Percentiles rank a stretch among this genome's conserved stretches.
These are phyloP conservation scores for Coemansia sp. DNA, from an alignment of 192 early-diverging fungal species.

Conservation along the genomic window DNA sequence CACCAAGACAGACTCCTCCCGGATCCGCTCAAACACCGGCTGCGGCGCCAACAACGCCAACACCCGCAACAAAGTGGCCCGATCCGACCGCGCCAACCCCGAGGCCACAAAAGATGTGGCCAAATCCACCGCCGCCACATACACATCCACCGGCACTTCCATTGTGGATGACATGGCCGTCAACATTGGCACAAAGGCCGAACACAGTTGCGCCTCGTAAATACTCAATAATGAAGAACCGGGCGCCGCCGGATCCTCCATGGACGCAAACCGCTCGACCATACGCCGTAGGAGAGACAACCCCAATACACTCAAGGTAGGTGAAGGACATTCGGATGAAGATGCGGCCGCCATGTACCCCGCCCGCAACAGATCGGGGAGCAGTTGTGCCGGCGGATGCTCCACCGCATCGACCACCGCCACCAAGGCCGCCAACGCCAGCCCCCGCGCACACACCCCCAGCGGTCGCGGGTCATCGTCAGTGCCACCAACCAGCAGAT, in stretches of 20 bases:
- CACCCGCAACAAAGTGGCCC: conserved; percentile 11
- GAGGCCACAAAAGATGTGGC: conserved; percentile 28
- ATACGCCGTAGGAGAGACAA: conserved; percentile 72
- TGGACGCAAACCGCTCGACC: conserved; percentile 64
- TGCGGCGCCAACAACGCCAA: conserved; percentile 37
- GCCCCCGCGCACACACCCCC: conserved; percentile 1
- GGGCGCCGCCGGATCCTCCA: conserved; percentile 85
- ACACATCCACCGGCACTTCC: neutral
- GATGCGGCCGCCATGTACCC: conserved; percentile 85
- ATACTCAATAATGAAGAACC: conserved; percentile 71
- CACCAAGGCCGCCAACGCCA: conserved; percentile 16
- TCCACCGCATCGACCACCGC: conserved; percentile 14
- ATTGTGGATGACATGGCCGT: neutral
- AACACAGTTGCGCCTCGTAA: conserved; percentile 90
- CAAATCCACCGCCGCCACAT: conserved; percentile 15
- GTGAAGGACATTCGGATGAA: conserved; percentile 49
- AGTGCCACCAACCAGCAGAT: neutral
- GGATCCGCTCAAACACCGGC: neutral
- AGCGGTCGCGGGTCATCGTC: conserved; percentile 21
- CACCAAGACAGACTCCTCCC: neutral
- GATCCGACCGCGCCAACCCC: conserved; percentile 15
- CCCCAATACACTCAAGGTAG: conserved; percentile 70
- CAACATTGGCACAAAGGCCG: conserved; percentile 79
- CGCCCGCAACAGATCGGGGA: conserved; percentile 84
- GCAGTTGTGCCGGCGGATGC: conserved; percentile 23